Evolutionary conservation across 2,329 filamentous ascomycete species (phyloP).

Genomic region (Fusarium proliferatum): DNA sequence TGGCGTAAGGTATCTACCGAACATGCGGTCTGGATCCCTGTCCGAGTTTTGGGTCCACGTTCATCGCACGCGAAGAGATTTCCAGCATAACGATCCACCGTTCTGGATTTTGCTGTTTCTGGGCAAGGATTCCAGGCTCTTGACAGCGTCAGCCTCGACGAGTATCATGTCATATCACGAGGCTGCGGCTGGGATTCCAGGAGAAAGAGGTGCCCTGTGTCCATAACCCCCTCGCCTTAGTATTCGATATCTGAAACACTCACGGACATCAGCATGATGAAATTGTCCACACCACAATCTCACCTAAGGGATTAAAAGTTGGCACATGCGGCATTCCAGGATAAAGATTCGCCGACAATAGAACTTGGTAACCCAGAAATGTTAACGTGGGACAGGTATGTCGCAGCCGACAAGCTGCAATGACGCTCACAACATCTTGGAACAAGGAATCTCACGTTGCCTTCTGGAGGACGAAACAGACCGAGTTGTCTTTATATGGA

Average conservation of each 20-base stretch:
- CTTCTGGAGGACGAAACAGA: slow-evolving; percentile 17
- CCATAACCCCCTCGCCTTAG: slow-evolving; percentile 25
- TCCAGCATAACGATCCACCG: slow-evolving; percentile 42
- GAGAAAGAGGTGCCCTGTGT: slow-evolving; percentile 12
- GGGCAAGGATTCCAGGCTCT: slow-evolving; percentile 26
- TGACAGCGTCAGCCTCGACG: slow-evolving; percentile 18
- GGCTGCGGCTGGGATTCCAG: slow-evolving; percentile 33
- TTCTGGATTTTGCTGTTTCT: slow-evolving; percentile 37
- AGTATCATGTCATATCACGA: slow-evolving; percentile 34
- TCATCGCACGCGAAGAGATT: slow-evolving; percentile 37
- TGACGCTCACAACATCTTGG: slow-evolving; percentile 24
- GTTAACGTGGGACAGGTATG: slow-evolving; percentile 36
- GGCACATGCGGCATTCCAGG: slow-evolving; percentile 14
- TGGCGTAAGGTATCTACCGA: slow-evolving; percentile 34
- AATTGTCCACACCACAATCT: not conserved
- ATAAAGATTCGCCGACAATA: slow-evolving; percentile 11
- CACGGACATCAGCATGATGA: slow-evolving; percentile 20
- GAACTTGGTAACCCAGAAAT: slow-evolving; percentile 29
- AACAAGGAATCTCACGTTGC: slow-evolving; percentile 24
- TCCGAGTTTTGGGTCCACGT: slow-evolving; percentile 26
- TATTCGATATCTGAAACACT: slow-evolving; percentile 31
- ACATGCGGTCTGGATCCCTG: slow-evolving; percentile 45
- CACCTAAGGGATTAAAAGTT: slow-evolving; percentile 20
- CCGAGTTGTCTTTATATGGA: slow-evolving; percentile 24
- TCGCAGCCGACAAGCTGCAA: slow-evolving; percentile 36